Evolutionary conservation across 441 rosid genomes (phyloP).

Genomic region (Populus hybrid): DNA sequence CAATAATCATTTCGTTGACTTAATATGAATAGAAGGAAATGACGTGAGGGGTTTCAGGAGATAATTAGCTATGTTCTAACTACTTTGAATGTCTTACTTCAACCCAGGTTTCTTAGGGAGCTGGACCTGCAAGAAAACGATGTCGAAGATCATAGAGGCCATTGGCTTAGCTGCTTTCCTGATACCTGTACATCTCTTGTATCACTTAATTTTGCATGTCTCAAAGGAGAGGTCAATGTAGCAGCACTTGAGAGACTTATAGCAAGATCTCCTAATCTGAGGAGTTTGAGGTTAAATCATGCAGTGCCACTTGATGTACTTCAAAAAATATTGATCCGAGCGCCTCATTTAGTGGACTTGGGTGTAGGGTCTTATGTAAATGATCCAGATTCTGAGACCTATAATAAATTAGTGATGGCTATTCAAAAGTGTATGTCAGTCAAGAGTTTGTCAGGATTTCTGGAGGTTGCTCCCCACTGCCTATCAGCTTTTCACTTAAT

Average conservation of each 20-base stretch:
- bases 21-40: not conserved
- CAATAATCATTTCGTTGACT: not conserved
- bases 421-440: conserved; percentile 51
- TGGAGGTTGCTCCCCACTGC: conserved; percentile 63
- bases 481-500: conserved; percentile 62
- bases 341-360: conserved; percentile 72
- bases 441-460: conserved; percentile 81
- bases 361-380: conserved; percentile 73
- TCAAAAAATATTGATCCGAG: conserved; percentile 54
- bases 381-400: conserved; percentile 64
- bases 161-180: conserved; percentile 90
- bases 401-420: conserved; percentile 41
- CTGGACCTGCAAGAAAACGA: conserved; percentile 96
- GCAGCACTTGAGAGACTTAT: conserved; percentile 82
- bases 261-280: conserved; percentile 80
- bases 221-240: conserved; percentile 78
- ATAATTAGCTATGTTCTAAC: not conserved
- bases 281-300: conserved; percentile 70
- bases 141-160: conserved; percentile 80
- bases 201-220: conserved; percentile 86
- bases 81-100: conserved; percentile 4
- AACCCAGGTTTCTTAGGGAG: conserved; percentile 65
- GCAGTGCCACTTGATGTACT: conserved; percentile 70
- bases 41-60: not conserved
- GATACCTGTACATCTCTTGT: conserved; percentile 70